Conservation (phyloP, 2,329 filamentous ascomycete species). For the Talaromyces sp. region DNA sequence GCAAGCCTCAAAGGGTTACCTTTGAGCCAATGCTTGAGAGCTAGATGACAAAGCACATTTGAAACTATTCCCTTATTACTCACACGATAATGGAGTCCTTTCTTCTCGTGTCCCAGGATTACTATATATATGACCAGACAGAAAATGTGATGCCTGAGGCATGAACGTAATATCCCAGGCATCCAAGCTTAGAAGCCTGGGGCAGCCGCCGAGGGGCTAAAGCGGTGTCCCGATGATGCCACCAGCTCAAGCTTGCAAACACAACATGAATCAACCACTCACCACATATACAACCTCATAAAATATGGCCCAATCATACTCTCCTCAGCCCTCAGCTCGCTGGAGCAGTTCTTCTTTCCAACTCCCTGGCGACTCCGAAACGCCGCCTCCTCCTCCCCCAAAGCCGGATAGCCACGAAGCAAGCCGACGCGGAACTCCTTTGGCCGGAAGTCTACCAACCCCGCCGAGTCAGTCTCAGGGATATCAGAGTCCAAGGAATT, state of each 20-base stretch:
- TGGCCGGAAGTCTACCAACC: constrained; percentile 35
- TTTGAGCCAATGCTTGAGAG: background rate
- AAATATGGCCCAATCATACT: constrained; percentile 24
- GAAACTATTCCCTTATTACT: background rate
- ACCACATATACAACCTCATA: background rate
- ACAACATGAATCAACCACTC: background rate
- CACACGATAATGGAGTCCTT: background rate
- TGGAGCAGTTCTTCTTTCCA: constrained; percentile 21
- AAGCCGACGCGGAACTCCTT: constrained; percentile 66
- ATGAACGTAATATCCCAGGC: background rate
- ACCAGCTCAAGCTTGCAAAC: background rate
- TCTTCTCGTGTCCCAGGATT: background rate
- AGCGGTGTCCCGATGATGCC: background rate
- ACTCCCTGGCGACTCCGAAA: constrained; percentile 47
- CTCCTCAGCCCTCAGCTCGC: constrained; percentile 28
- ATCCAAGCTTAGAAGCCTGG: background rate
- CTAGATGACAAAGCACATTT: background rate
- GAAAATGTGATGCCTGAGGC: background rate
- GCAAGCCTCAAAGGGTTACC: background rate
- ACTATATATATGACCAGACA: background rate
- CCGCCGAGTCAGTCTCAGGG: constrained; percentile 42
- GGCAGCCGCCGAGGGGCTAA: background rate
- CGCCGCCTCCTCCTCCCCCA: constrained; percentile 68
- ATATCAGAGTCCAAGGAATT: background rate
- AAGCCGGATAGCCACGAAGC: constrained; percentile 69